Base-by-base conservation (phyloP, 805 yeast genomes). In the Saturnispora saitoi region DNA sequence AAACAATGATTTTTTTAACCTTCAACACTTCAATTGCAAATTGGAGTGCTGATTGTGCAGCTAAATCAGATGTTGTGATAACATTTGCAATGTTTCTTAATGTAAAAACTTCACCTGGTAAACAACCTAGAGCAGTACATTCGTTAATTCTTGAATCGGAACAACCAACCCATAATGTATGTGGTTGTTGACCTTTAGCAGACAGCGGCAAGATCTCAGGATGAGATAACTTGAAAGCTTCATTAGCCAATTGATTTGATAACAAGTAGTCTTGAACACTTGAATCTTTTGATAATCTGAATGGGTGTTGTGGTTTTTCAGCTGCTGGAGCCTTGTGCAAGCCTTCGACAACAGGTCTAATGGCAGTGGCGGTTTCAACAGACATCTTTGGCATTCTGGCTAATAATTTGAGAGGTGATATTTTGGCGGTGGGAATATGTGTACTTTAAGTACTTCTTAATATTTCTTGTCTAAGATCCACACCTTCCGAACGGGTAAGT, bases 141-240 rank as follows among this genome's bases (percentile, higher is more conserved):
- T 90, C 97, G 54, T 89, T 85, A 49, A 86, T 83, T 57, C 98
- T 79, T 2, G 96, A 86, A 64, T 90, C 98, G 3, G 95, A 82
- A 63, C 98, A 90, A 3, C 96, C 95, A 51, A 90, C 83, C 90
- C 96, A 89, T 43, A 91, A 68, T 4, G 96, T 87, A 66, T 87
- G 93, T 17, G 98, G 98, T n/a, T 78, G 63, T 67, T 89, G 97
- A 45, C 96, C 96, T 58, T 77, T 70, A 2, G 81, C 90, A 58
- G 87, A 86, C 52, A 68, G 56, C 36, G 77, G 78, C 60, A 85
- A 74, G 9, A 86, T 66, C 42, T 73, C 71, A 0, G 88, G 83
- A 57, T 79, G 75, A 43, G 70, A 66, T 20, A 66, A 63, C 47
- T 71, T 71, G 51, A 79, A 69, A 17, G 65, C 66, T 42, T 76